Evolutionary conservation across 495 filamentous ascomycete species (phyloP).

Genomic region (Neurospora sp.): DNA sequence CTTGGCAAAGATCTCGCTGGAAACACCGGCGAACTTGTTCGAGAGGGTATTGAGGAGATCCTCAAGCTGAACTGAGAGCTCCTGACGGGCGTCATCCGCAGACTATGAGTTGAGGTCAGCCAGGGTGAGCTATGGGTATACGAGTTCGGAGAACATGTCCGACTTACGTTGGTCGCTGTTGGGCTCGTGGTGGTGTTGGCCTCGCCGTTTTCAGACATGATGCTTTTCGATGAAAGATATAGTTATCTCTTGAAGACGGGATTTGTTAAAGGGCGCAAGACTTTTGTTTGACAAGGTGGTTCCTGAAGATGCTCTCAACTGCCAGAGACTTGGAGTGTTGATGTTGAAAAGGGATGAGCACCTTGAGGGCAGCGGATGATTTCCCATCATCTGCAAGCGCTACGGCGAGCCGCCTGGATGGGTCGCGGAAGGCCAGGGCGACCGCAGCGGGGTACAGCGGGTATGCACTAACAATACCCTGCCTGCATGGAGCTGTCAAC

Average conservation of each 20-base stretch:
- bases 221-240: not conserved
- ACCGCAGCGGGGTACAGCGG: not conserved
- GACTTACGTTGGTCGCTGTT: conserved; percentile 21
- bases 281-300: not conserved
- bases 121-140: not conserved
- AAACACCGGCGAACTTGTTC: conserved; percentile 72
- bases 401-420: not conserved
- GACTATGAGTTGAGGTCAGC: conserved; percentile 10
- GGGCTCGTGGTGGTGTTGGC: conserved; percentile 13
- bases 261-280: too few species aligned
- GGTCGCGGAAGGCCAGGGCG: too few species aligned
- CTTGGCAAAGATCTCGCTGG: conserved; percentile 77
- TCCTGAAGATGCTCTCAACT: not conserved
- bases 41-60: conserved; percentile 75
- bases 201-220: conserved; percentile 23
- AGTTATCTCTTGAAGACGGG: too few species aligned
- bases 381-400: not conserved
- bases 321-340: not conserved
- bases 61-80: conserved; percentile 70
- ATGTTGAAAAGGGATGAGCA: not conserved
- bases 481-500: not conserved
- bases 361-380: not conserved
- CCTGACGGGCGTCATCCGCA: conserved; percentile 36
- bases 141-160: not conserved
- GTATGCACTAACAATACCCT: not conserved